Evolutionary conservation across 176 grass and related monocot genomes (phyloP).

Genomic region (Saccharum officinarum): DNA sequence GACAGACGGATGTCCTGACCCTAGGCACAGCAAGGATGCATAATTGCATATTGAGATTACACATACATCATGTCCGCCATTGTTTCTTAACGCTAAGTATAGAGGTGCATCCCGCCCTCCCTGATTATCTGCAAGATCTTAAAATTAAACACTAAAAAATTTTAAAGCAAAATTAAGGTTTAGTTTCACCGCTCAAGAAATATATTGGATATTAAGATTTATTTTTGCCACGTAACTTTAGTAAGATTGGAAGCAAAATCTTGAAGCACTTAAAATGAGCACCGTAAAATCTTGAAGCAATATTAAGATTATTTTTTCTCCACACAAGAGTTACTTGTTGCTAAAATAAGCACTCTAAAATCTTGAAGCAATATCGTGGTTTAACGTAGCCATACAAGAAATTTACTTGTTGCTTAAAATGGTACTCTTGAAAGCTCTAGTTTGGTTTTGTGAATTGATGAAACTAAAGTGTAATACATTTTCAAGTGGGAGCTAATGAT

Average conservation of each 20-base stretch:
- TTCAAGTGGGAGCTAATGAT: too few species aligned
- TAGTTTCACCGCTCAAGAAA: background rate
- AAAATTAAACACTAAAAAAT: background rate
- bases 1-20: too few species aligned
- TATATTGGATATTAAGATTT: background rate
- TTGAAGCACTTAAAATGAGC: background rate
- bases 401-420: too few species aligned
- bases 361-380: background rate
- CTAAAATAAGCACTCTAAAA: background rate
- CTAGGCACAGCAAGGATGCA: too few species aligned
- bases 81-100: too few species aligned
- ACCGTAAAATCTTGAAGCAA: background rate
- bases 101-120: too few species aligned
- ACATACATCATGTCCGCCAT: too few species aligned
- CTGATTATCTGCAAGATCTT: background rate
- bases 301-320: background rate
- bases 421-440: too few species aligned
- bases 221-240: background rate
- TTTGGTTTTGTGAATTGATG: too few species aligned
- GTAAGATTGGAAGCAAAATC: background rate
- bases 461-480: too few species aligned
- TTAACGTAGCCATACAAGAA: too few species aligned
- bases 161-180: background rate
- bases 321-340: background rate
- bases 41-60: too few species aligned